Base-by-base conservation (phyloP, 2,329 filamentous ascomycete genomes). In the Colletotrichum musicola region DNA sequence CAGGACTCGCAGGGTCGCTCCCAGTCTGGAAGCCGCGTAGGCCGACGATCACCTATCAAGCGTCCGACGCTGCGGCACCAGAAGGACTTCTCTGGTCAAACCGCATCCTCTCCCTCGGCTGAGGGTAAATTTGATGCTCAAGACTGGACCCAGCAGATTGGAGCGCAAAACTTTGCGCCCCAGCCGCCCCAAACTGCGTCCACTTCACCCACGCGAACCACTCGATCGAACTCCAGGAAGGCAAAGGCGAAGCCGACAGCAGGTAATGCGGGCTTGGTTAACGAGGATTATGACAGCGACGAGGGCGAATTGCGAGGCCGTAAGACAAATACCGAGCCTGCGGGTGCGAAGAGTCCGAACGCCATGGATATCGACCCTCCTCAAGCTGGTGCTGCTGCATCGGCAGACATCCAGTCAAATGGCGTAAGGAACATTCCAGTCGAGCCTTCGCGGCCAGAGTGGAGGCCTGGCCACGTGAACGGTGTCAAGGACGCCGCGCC, bases 311-410 rank as follows among this genome's bases (percentile, higher is more conserved):
- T 79, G 79, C 69, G 75, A 46, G 78, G 79, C 51, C 75, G 79
- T 63, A 79, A 80, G 55, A 70, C 75, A 6, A 75, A 78, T 42
- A 66, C 73, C 13, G 75, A 75, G 27, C 73, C 76, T 3, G 64
- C 70, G 6, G 70, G 72, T 20, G 75, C 77, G 12, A 81, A 81
- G 42, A 88, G 85, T 70, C 86, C 88, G 3, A 87, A 85, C 65
- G 87, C 88, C 14, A 91, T 91, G 89, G 89, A 91, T 71, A 90
- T 91, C 58, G 89, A 91, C 73, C 83, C 86, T 4, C 86, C 88
- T 58, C 77, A 74, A 42, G 22, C 70, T 2, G 56, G 57, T 10
- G 71, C 74, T 14, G 65, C 74, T 14, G 65, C 70, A 10, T 47
- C 74, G 14, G 44, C 40, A 18, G 56, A 35, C 56, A 54, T 57